A percentile compares a stretch with the other conserved stretches of the same genome.
These are phyloP conservation scores for Leccinum truebloodii DNA, from an alignment of 768 basidiomycete genomes.

Conservation along the genomic window DNA sequence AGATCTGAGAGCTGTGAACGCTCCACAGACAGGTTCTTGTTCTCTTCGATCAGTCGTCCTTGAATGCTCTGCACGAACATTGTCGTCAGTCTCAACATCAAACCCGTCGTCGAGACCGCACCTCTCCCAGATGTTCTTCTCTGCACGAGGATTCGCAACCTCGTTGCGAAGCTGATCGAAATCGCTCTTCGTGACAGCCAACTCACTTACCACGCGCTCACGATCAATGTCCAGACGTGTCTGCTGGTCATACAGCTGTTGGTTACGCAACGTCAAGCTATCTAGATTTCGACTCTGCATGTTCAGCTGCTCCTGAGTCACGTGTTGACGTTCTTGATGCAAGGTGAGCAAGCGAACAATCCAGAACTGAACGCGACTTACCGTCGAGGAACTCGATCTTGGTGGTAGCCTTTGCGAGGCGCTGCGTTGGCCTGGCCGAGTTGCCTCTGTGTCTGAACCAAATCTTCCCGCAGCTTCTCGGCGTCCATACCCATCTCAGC, in stretches of 20 bases:
- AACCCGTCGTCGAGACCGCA: too few species aligned
- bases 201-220: too few species aligned
- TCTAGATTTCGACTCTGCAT: constrained; percentile 67
- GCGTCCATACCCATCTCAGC: constrained; percentile 82
- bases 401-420: constrained; percentile 81
- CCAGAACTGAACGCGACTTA: constrained; percentile 31
- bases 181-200: too few species aligned
- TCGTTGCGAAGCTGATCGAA: too few species aligned
- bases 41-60: too few species aligned
- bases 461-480: constrained; percentile 68
- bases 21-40: too few species aligned
- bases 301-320: constrained; percentile 66
- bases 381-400: constrained; percentile 79
- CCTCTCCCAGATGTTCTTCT: too few species aligned
- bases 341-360: neutral
- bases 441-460: constrained; percentile 64
- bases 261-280: constrained; percentile 65
- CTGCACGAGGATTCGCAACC: too few species aligned
- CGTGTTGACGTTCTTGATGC: constrained; percentile 62
- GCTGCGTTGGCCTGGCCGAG: constrained; percentile 61
- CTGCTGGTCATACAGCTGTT: constrained; percentile 68
- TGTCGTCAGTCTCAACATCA: too few species aligned
- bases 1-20: too few species aligned
- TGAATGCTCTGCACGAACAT: too few species aligned
- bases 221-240: too few species aligned